Conservation (phyloP, 2,329 filamentous ascomycete genomes). For the Talaromyces atroroseus region DNA sequence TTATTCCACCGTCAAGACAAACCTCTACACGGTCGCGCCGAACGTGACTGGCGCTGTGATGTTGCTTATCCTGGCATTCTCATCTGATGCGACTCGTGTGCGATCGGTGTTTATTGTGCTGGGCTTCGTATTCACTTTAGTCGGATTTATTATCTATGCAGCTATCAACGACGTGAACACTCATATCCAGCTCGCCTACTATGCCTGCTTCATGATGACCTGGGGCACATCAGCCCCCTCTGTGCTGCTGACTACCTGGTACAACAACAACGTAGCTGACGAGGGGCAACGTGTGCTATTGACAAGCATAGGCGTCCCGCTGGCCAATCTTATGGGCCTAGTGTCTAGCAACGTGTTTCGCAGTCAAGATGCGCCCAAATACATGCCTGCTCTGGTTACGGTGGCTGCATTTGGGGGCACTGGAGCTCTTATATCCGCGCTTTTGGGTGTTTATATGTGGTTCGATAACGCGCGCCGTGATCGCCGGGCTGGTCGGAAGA, state of each 20-base stretch:
- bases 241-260: conserved; percentile 62
- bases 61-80: conserved; percentile 66
- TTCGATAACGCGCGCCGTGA: conserved; percentile 60
- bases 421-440: conserved; percentile 51
- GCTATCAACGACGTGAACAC: conserved; percentile 58
- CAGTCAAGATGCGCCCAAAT: conserved; percentile 59
- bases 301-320: conserved; percentile 66
- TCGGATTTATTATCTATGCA: conserved; percentile 73
- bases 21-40: conserved; percentile 71
- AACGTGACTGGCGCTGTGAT: conserved; percentile 69
- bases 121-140: conserved; percentile 68
- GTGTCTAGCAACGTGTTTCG: conserved; percentile 65
- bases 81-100: conserved; percentile 60
- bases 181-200: conserved; percentile 64
- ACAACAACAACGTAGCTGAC: conserved; percentile 78
- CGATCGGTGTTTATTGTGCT: conserved; percentile 70
- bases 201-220: conserved; percentile 75
- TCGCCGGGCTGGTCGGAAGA: conserved; percentile 48
- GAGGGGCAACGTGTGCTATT: conserved; percentile 66
- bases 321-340: conserved; percentile 72
- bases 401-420: conserved; percentile 49
- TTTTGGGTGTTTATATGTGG: conserved; percentile 60
- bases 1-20: conserved; percentile 20
- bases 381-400: conserved; percentile 60
- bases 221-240: conserved; percentile 72